Percentiles rank a stretch among this genome's conserved stretches.
Conservation (phyloP, 1,284 basidiomycete genomes). For the Thecaphora thlaspeos region DNA sequence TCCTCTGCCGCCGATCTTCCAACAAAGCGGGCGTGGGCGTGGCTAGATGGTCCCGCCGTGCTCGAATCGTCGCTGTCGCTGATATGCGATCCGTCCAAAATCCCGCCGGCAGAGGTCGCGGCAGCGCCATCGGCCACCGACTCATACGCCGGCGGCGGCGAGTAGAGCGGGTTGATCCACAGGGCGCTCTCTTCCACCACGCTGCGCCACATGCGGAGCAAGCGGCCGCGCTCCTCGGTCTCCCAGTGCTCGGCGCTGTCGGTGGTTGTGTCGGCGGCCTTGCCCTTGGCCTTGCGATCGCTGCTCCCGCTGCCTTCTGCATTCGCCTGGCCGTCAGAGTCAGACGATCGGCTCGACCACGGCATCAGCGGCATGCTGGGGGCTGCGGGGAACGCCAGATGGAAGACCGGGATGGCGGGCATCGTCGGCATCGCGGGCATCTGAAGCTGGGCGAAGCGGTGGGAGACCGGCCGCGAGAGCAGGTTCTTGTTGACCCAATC, state of each 20-base stretch:
- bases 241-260: constrained; percentile 19
- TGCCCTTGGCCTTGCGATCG: constrained; percentile 13
- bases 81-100: no score
- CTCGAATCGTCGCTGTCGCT: no score
- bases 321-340: background rate
- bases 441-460: constrained; percentile 35
- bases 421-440: constrained; percentile 36
- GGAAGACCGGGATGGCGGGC: constrained; percentile 45
- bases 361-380: constrained; percentile 26
- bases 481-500: constrained; percentile 37
- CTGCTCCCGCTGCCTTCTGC: background rate
- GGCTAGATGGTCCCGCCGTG: no score
- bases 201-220: constrained; percentile 39
- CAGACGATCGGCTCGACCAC: constrained; percentile 17
- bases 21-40: no score
- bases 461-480: constrained; percentile 28
- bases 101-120: no score
- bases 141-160: constrained; percentile 44
- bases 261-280: constrained; percentile 7
- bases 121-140: constrained; percentile 9
- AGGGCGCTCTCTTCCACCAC: constrained; percentile 45
- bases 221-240: constrained; percentile 26
- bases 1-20: no score
- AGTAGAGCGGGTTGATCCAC: constrained; percentile 39
- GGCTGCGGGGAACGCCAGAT: constrained; percentile 29